These are phyloP conservation scores for Linum tenue DNA, from an alignment of 345 rosid species.

Conservation along the genomic window DNA sequence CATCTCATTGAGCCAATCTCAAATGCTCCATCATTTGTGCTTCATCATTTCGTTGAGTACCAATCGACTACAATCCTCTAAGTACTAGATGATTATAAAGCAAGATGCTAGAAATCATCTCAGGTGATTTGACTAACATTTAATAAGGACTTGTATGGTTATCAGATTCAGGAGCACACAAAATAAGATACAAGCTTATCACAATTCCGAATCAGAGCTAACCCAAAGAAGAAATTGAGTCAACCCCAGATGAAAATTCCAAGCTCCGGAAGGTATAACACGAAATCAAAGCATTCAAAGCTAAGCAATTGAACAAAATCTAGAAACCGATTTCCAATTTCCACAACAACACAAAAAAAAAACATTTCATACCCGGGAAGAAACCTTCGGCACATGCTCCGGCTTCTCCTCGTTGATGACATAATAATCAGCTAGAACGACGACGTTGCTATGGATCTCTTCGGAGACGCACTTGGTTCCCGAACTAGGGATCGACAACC, in stretches of 20 bases:
- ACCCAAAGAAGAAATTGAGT: not conserved
- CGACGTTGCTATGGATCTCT: slow-evolving; percentile 77
- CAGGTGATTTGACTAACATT: not conserved
- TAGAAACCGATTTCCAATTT: not conserved
- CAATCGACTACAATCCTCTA: not conserved
- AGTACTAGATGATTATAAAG: not conserved
- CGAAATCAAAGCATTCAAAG: not conserved
- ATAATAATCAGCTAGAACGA: slow-evolving; percentile 70
- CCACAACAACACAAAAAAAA: not conserved
- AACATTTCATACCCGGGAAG: slow-evolving; percentile 40
- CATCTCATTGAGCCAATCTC: no score
- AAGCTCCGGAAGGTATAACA: not conserved
- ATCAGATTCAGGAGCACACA: no score
- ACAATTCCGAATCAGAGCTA: not conserved
- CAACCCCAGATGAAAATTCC: not conserved
- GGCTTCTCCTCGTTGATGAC: slow-evolving; percentile 57
- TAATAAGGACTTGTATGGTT: not conserved
- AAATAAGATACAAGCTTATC: not conserved
- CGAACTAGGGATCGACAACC: slow-evolving; percentile 68
- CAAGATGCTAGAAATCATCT: not conserved
- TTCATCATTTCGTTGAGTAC: not conserved
- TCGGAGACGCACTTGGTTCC: slow-evolving; percentile 92
- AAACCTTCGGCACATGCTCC: slow-evolving; percentile 31
- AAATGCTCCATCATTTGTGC: no score
- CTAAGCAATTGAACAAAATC: not conserved